Conservation (phyloP, 305 asterid species). For the Petunia hybrid region DNA sequence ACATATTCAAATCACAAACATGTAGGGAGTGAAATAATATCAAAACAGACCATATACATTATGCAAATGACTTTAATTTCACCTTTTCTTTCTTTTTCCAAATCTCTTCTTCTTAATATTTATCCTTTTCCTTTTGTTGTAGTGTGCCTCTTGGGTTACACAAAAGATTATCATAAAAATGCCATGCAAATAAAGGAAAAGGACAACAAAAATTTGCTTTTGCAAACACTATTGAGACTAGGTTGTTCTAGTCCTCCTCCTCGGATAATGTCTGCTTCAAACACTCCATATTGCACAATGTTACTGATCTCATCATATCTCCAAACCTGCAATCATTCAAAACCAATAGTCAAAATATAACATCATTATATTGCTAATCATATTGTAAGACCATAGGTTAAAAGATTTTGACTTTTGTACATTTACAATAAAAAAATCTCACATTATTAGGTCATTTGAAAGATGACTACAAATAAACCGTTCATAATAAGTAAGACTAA, state of each 20-base stretch:
- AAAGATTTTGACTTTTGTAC: no score
- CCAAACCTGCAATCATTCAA: conserved; percentile 81
- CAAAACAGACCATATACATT: conserved; percentile 2
- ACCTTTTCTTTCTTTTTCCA: background rate
- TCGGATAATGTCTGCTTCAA: conserved; percentile 58
- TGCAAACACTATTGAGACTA: background rate
- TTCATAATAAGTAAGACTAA: background rate
- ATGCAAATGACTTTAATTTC: background rate
- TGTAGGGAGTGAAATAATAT: background rate
- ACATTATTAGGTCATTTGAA: background rate
- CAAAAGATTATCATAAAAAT: background rate
- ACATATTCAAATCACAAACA: conserved; percentile 12
- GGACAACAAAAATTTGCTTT: background rate
- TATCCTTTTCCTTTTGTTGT: background rate
- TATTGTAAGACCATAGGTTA: conserved; percentile 12
- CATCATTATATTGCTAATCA: background rate
- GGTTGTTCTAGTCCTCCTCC: conserved; percentile 27
- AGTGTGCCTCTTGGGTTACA: background rate
- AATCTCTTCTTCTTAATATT: background rate
- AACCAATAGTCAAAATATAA: conserved; percentile 44
- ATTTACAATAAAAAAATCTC: background rate
- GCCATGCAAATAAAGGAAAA: conserved; percentile 6
- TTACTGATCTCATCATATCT: conserved; percentile 94
- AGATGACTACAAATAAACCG: background rate
- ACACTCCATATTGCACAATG: conserved; percentile 88